Evolutionary conservation across 1,284 basidiomycete species (phyloP).

Genomic region (Microbotryum violaceum): DNA sequence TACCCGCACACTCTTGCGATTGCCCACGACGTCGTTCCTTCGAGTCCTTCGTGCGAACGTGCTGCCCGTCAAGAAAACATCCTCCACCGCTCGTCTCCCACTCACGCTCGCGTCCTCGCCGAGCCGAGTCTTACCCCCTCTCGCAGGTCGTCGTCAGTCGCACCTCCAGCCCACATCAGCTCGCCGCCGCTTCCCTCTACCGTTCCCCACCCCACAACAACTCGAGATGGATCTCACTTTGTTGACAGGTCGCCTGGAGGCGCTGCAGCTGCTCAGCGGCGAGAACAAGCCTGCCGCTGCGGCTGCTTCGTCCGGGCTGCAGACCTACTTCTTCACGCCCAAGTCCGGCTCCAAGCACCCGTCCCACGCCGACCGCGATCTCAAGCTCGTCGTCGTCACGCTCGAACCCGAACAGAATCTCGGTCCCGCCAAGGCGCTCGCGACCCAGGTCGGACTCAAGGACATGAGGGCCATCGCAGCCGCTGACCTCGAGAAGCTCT

Average conservation of each 20-base stretch:
- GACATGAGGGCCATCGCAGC: conserved; percentile 38
- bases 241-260: conserved; percentile 16
- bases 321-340: conserved; percentile 34
- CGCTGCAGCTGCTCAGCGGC: too few relatives aligned
- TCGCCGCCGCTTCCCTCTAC: background rate
- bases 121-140: too few relatives aligned
- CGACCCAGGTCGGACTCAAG: conserved; percentile 35
- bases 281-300: background rate
- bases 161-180: too few relatives aligned
- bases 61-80: too few relatives aligned
- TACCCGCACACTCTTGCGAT: too few relatives aligned
- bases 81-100: too few relatives aligned
- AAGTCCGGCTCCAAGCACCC: conserved; percentile 33
- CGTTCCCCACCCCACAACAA: conserved; percentile 7
- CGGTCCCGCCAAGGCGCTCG: conserved; percentile 35
- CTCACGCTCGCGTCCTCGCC: too few relatives aligned
- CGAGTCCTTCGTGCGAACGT: too few relatives aligned
- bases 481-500: conserved; percentile 31
- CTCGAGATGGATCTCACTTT: conserved; percentile 22
- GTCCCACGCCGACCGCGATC: conserved; percentile 18
- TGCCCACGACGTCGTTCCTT: too few relatives aligned
- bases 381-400: conserved; percentile 35
- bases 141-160: too few relatives aligned
- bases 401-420: conserved; percentile 34
- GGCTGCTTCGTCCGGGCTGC: background rate